Evolutionary conservation across 2,329 filamentous ascomycete species (phyloP), one percentile per base, ranked within the genome.

Genomic region (Venturia oleaginea): DNA sequence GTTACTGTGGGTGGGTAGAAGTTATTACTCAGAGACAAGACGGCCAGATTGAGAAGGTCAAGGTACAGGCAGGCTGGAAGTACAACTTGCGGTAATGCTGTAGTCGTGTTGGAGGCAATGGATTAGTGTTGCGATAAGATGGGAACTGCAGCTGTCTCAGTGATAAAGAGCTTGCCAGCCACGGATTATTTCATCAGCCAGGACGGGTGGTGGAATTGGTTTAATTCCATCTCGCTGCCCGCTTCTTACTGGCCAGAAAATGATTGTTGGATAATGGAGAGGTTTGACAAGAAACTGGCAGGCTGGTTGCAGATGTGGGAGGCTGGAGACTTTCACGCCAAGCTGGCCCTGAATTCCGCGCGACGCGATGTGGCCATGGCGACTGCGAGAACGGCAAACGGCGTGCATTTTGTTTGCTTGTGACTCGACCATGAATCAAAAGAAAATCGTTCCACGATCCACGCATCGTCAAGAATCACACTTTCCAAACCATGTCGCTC

Each of bases 401-500:
- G 48, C 22, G 5, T 10, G 11, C 24, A 30, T 4, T 48, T 48
- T 30, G 24, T 15, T 30, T 55, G 48, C 10, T n/a, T 17, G 48
- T 55, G 48, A 32, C 48, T 55, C 48, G 48, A 32, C 30, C 48
- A 55, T 32, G 7, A 19, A 55, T 55, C 48, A 32, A 30, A 51
- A 51, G n/a, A 51, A 51, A 51, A 3, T 11, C 10, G 8, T 27
- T 24, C 46, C n/a, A 51, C 8, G 6, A 51, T 24, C 17, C 24
- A 38, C 4, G 13, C 13, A 7, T n/a, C 24, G 6, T 17, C 6
- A 4, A 30, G 48, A 30, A 19, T 55, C 48, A 55, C 48, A 27
- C 17, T n/a, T 22, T 15, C 11, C 3, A 19, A 2, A 27, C 42
- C 34, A 96, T 97, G 94, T 96, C 93, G 69, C 82, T 97, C 66